A percentile compares a stretch with the other conserved stretches of the same genome.
Conservation (phyloP, 2,329 filamentous ascomycete species). For the Clarireedia homoeocarpa region DNA sequence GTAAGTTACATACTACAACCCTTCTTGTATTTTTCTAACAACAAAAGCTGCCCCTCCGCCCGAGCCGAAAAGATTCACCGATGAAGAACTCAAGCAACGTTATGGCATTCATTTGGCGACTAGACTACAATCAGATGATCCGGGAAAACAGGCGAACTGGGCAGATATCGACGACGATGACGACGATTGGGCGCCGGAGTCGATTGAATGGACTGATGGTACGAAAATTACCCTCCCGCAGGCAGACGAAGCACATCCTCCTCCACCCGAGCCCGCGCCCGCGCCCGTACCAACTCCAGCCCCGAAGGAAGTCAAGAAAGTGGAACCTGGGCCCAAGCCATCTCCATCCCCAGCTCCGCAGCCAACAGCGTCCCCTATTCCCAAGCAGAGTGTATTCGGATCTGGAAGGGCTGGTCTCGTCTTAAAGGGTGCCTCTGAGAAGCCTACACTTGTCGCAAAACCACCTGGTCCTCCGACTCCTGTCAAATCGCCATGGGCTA, state of each 20-base stretch:
- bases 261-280: slow-evolving; percentile 19
- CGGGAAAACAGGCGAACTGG: slow-evolving; percentile 73
- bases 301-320: slow-evolving; percentile 19
- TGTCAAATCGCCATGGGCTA: slow-evolving; percentile 86
- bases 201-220: slow-evolving; percentile 82
- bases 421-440: slow-evolving; percentile 60
- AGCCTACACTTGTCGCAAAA: slow-evolving; percentile 66
- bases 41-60: slow-evolving; percentile 50
- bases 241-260: slow-evolving; percentile 40
- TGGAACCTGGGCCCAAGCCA: slow-evolving; percentile 20
- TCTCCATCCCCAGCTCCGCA: slow-evolving; percentile 27
- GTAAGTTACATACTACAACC: slow-evolving; percentile 40
- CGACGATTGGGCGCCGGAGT: slow-evolving; percentile 78
- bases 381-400: slow-evolving; percentile 27
- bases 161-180: slow-evolving; percentile 85
- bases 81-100: slow-evolving; percentile 76
- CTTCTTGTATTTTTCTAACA: slow-evolving; percentile 19
- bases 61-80: slow-evolving; percentile 74
- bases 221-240: slow-evolving; percentile 71
- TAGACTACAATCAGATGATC: slow-evolving; percentile 67
- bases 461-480: slow-evolving; percentile 59
- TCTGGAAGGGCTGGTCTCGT: slow-evolving; percentile 48
- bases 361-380: slow-evolving; percentile 22
- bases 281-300: slow-evolving; percentile 21
- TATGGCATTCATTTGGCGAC: slow-evolving; percentile 81